Percentiles rank a stretch among this genome's conserved stretches.
These are phyloP conservation scores for Glonium stellatum DNA, from an alignment of 495 filamentous ascomycete species.

Conservation along the genomic window DNA sequence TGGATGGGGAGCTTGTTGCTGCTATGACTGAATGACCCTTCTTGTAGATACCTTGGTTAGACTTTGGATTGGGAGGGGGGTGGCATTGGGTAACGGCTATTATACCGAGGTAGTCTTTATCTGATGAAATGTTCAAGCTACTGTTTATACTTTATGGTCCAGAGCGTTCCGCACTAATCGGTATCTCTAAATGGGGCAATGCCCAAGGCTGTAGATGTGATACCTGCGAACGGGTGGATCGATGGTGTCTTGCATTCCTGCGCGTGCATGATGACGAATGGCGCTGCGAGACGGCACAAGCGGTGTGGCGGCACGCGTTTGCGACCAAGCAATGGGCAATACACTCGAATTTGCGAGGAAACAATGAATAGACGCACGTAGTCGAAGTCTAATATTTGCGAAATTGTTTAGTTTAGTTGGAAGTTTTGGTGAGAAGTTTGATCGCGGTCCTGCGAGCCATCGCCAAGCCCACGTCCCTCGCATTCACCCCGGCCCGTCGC, in stretches of 20 bases:
- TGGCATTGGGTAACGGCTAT: not conserved
- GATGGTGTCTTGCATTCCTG: not conserved
- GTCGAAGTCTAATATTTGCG: not conserved
- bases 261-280: not conserved
- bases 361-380: not conserved
- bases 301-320: not conserved
- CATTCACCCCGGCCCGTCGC: not conserved
- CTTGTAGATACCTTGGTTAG: not conserved
- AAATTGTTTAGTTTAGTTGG: too few relatives aligned
- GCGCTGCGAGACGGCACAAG: not conserved
- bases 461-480: too few relatives aligned
- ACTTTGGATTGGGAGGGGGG: not conserved
- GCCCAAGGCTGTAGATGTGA: not conserved
- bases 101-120: not conserved
- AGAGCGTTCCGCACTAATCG: too few relatives aligned
- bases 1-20: not conserved
- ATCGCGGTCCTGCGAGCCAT: too few relatives aligned
- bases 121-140: not conserved
- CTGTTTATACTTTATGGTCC: too few relatives aligned
- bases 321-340: not conserved
- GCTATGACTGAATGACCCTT: not conserved
- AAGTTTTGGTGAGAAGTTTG: too few relatives aligned
- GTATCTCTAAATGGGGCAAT: too few relatives aligned
- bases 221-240: not conserved
- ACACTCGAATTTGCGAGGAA: not conserved